These are phyloP conservation scores for Pythium dissotocum DNA, from an alignment of 352 stramenopile species.

Conservation along the genomic window DNA sequence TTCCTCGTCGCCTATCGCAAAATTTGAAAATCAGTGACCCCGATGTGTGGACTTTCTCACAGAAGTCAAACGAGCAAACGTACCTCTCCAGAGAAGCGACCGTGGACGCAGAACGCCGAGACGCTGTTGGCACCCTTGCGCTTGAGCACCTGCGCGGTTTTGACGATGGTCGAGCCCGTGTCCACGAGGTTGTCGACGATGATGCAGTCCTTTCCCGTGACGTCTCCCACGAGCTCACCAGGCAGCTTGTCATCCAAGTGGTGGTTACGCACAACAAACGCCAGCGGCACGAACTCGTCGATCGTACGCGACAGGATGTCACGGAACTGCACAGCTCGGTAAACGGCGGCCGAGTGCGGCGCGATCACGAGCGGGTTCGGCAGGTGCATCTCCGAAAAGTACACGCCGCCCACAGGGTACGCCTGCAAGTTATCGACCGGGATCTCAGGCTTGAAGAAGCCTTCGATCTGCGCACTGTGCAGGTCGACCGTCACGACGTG, in stretches of 20 bases:
- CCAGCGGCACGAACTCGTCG: slow-evolving; percentile 75
- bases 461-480: slow-evolving; percentile 88
- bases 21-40: neutral
- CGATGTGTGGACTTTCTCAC: neutral
- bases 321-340: slow-evolving; percentile 76
- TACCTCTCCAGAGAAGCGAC: slow-evolving; percentile 79
- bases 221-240: slow-evolving; percentile 78
- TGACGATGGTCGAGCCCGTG: slow-evolving; percentile 80
- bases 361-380: slow-evolving; percentile 76
- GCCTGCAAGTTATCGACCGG: slow-evolving; percentile 86
- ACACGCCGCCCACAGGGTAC: slow-evolving; percentile 83
- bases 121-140: slow-evolving; percentile 72
- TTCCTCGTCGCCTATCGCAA: slow-evolving; percentile 46
- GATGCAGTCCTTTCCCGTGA: slow-evolving; percentile 83
- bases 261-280: slow-evolving; percentile 86
- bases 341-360: slow-evolving; percentile 78
- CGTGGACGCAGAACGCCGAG: slow-evolving; percentile 82
- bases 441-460: slow-evolving; percentile 87
- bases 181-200: slow-evolving; percentile 88
- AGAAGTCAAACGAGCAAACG: slow-evolving; percentile 4
- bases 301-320: slow-evolving; percentile 79
- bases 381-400: slow-evolving; percentile 81
- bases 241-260: slow-evolving; percentile 65
- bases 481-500: slow-evolving; percentile 87
- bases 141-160: slow-evolving; percentile 84